phyloP scores from a whole-genome alignment of 2,329 filamentous ascomycete species.

The Beauveria brongniartii region DNA sequence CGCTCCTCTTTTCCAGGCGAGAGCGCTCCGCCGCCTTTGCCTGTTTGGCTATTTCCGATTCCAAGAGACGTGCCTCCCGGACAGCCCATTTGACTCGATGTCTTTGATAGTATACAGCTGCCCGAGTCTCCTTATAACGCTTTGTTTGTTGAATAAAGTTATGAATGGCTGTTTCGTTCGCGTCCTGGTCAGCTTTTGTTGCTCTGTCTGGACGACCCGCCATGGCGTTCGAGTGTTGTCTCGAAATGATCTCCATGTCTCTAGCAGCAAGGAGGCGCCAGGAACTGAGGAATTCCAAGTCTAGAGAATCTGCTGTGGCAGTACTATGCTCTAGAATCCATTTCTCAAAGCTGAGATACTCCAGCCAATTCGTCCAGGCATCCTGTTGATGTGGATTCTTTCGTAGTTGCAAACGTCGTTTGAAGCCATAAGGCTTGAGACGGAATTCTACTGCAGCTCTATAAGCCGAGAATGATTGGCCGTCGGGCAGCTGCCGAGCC shows the following conservation, averaged over 20 bases:
- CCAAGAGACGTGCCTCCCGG: not conserved
- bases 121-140: not conserved
- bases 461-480: not conserved
- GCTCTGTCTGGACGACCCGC: not conserved
- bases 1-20: not conserved
- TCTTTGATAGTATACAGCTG: not conserved
- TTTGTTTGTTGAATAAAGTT: not conserved
- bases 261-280: too few relatives aligned
- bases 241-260: too few relatives aligned
- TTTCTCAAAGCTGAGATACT: not conserved
- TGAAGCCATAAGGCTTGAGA: not conserved
- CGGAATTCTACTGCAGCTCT: not conserved
- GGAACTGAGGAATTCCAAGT: not conserved
- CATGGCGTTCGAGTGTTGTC: not conserved
- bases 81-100: not conserved
- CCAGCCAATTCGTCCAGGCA: not conserved
- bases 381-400: not conserved
- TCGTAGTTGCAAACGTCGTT: not conserved
- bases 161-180: not conserved
- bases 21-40: not conserved
- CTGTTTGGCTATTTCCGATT: not conserved
- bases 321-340: not conserved
- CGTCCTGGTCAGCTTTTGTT: not conserved
- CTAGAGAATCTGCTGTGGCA: not conserved
- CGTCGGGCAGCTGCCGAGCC: not conserved